Conservation (phyloP, 805 yeast species). For the Candida ortonii region DNA sequence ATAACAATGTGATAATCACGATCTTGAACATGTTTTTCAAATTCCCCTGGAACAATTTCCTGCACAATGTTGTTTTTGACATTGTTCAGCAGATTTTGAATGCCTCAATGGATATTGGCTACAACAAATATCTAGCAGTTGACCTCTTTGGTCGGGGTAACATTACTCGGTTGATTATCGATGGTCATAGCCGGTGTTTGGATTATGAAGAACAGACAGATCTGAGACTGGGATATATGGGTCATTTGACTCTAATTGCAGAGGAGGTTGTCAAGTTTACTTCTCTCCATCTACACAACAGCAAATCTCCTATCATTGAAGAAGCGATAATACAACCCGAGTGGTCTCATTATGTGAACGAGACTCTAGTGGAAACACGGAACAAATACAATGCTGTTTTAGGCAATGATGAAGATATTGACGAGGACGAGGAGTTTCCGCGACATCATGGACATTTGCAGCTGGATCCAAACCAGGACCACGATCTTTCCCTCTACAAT, state of each 20-base stretch:
- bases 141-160: slow-evolving; percentile 67
- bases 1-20: slow-evolving; percentile 62
- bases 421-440: slow-evolving; percentile 33
- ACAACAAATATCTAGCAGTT: slow-evolving; percentile 70
- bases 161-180: slow-evolving; percentile 54
- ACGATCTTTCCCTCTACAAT: slow-evolving; percentile 20
- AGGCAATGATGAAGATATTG: slow-evolving; percentile 51
- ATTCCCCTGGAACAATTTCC: slow-evolving; percentile 95
- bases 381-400: slow-evolving; percentile 91
- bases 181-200: slow-evolving; percentile 58
- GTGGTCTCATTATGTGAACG: slow-evolving; percentile 83
- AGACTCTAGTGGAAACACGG: slow-evolving; percentile 80
- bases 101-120: slow-evolving; percentile 77
- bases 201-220: slow-evolving; percentile 57
- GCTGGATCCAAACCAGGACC: slow-evolving; percentile 24
- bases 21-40: slow-evolving; percentile 68
- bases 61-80: slow-evolving; percentile 97
- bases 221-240: slow-evolving; percentile 89
- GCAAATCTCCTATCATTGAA: slow-evolving; percentile 52
- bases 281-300: slow-evolving; percentile 34
- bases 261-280: slow-evolving; percentile 92
- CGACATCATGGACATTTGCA: slow-evolving; percentile 23
- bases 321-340: slow-evolving; percentile 49
- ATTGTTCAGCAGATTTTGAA: slow-evolving; percentile 91
- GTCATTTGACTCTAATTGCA: slow-evolving; percentile 90